phyloP scores from a whole-genome alignment of 2,329 filamentous ascomycete genomes.

The Arachnomyces sp. region DNA sequence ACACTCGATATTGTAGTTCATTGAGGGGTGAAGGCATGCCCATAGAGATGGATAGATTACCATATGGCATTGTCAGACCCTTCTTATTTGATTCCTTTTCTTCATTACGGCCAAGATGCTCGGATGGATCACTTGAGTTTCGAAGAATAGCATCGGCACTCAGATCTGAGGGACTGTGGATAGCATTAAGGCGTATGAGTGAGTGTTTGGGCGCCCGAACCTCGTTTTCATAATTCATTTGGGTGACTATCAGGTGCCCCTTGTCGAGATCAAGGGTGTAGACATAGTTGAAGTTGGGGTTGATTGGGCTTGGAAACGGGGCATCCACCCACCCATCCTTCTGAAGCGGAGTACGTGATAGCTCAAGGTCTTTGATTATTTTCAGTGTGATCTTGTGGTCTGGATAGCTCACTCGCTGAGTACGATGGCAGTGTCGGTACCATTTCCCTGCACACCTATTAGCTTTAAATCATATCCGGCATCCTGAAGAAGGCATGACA shows the following conservation, averaged over 20 bases:
- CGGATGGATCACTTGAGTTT: constrained; percentile 1
- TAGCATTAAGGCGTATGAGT: constrained; percentile 5
- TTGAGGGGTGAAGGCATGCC: constrained; percentile 17
- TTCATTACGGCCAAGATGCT: not conserved
- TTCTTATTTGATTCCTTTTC: constrained; percentile 3
- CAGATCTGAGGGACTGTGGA: constrained; percentile 1
- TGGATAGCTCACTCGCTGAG: constrained; percentile 4
- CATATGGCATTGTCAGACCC: constrained; percentile 1
- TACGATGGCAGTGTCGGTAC: constrained; percentile 17
- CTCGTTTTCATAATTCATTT: constrained; percentile 5
- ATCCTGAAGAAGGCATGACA: not conserved
- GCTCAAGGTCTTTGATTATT: constrained; percentile 6
- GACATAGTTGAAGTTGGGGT: constrained; percentile 17
- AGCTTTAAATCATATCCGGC: constrained; percentile 11
- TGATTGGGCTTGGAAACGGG: constrained; percentile 15
- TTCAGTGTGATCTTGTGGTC: constrained; percentile 6
- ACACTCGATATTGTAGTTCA: constrained; percentile 20
- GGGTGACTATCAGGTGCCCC: constrained; percentile 13
- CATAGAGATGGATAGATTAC: constrained; percentile 12
- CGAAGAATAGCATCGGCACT: too few species aligned
- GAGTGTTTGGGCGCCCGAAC: constrained; percentile 3
- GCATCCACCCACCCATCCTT: constrained; percentile 16
- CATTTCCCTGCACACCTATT: constrained; percentile 18
- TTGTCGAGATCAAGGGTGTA: constrained; percentile 20
- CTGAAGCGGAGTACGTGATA: constrained; percentile 5